Evolutionary conservation across 139 green algal genomes (phyloP).

Genomic region (Chlamydomonas schloesseri): DNA sequence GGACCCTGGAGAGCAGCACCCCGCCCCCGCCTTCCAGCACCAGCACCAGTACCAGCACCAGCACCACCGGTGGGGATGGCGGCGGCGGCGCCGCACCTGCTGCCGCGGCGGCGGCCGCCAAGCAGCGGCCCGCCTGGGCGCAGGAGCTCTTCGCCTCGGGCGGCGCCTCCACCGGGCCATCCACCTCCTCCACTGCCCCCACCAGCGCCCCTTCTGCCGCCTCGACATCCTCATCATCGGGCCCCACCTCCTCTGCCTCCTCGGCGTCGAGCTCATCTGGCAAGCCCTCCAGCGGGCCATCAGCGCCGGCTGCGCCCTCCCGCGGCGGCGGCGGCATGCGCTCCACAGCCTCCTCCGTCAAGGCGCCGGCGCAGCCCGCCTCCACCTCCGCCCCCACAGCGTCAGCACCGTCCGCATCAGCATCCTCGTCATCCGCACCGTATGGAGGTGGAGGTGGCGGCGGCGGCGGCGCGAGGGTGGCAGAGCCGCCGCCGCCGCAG

Average conservation of each 20-base stretch:
- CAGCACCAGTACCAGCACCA: not conserved
- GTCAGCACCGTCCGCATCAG: not conserved
- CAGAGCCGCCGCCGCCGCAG: not conserved
- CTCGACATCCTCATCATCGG: too few relatives aligned
- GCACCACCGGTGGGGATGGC: not conserved
- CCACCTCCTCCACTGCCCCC: not conserved
- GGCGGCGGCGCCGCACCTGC: not conserved
- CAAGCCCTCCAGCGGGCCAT: too few relatives aligned
- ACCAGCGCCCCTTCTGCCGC: not conserved
- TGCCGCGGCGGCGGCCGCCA: not conserved
- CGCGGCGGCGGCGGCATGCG: too few relatives aligned
- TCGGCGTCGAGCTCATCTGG: too few relatives aligned
- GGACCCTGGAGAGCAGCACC: not conserved
- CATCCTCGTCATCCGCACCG: not conserved
- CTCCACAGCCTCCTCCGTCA: not conserved
- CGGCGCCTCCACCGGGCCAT: too few relatives aligned
- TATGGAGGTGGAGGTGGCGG: too few relatives aligned
- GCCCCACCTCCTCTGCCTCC: not conserved
- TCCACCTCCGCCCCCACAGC: not conserved
- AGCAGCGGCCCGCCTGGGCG: conserved; percentile 22
- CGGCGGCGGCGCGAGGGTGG: not conserved
- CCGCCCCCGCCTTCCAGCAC: not conserved
- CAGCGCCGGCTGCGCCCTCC: too few relatives aligned
- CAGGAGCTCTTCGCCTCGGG: conserved; percentile 10
- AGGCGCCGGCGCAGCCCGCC: not conserved